Evolutionary conservation across 345 rosid genomes (phyloP).

Genomic region (Bruguiera parviflora): DNA sequence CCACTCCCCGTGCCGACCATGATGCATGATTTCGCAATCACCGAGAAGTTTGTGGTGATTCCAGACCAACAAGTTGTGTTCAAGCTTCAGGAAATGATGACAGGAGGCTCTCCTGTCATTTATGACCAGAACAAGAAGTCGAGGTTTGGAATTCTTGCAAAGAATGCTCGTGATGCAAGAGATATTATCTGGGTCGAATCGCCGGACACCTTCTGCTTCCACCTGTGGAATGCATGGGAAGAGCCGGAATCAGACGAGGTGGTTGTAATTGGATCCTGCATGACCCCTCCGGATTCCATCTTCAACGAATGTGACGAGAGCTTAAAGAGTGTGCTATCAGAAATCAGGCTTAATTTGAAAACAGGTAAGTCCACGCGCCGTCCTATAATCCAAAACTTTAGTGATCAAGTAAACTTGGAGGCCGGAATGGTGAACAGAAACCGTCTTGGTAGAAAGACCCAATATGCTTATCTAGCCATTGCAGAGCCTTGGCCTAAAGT

Average conservation of each 20-base stretch:
- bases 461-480: slow-evolving; percentile 70
- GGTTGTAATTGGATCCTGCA: slow-evolving; percentile 92
- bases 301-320: slow-evolving; percentile 89
- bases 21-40: slow-evolving; percentile 96
- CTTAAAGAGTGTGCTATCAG: slow-evolving; percentile 69
- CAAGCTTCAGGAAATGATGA: slow-evolving; percentile 73
- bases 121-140: slow-evolving; percentile 73
- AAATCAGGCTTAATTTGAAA: slow-evolving; percentile 71
- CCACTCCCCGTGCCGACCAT: slow-evolving; percentile 67
- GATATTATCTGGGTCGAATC: slow-evolving; percentile 79
- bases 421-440: slow-evolving; percentile 97
- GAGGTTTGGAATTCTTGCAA: slow-evolving; percentile 65
- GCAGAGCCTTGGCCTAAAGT: slow-evolving; percentile 99
- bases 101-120: slow-evolving; percentile 84
- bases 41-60: slow-evolving; percentile 73
- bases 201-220: slow-evolving; percentile 84
- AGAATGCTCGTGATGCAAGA: slow-evolving; percentile 45
- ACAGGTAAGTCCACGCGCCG: slow-evolving; percentile 79
- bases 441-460: slow-evolving; percentile 68
- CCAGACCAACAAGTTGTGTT: slow-evolving; percentile 96
- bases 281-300: slow-evolving; percentile 98
- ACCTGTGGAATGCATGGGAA: slow-evolving; percentile 98
- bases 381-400: slow-evolving; percentile 45
- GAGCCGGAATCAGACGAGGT: slow-evolving; percentile 73
- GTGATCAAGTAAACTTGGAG: slow-evolving; percentile 70